Evolutionary conservation across 1,284 basidiomycete genomes (phyloP).

Genomic region (Apiotrichum akiyoshidainum): DNA sequence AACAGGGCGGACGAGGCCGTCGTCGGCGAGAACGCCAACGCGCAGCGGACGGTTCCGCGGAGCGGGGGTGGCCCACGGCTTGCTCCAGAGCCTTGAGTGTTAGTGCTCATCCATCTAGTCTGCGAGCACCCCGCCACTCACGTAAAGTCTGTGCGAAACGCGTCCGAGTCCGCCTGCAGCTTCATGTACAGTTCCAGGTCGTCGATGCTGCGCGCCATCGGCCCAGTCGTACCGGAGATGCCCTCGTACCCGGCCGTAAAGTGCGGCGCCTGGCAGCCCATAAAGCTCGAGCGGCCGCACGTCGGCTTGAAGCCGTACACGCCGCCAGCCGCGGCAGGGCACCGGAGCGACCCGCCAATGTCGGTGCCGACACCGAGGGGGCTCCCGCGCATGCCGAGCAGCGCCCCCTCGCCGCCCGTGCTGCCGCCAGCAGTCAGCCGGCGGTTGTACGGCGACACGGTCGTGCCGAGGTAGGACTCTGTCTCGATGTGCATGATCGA

Average conservation of each 20-base stretch:
- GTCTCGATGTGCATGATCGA: constrained; percentile 35
- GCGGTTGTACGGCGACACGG: constrained; percentile 49
- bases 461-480: constrained; percentile 37
- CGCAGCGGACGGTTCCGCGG: constrained; percentile 20
- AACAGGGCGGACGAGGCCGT: constrained; percentile 47
- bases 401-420: constrained; percentile 51
- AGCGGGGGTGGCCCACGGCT: not conserved
- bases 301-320: constrained; percentile 47
- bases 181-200: constrained; percentile 46
- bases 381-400: constrained; percentile 43
- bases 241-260: constrained; percentile 32
- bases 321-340: constrained; percentile 37
- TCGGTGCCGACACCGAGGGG: constrained; percentile 46
- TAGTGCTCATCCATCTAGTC: constrained; percentile 1
- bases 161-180: constrained; percentile 33
- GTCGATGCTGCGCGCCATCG: constrained; percentile 37
- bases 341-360: constrained; percentile 47
- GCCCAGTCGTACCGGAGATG: constrained; percentile 39
- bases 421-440: constrained; percentile 47
- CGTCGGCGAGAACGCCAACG: constrained; percentile 49
- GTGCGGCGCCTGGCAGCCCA: constrained; percentile 27
- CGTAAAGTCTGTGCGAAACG: constrained; percentile 43
- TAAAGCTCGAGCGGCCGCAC: constrained; percentile 37
- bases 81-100: constrained; percentile 8
- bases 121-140: not conserved